These are phyloP conservation scores for Aspergillus sp. DNA, from an alignment of 2,329 filamentous ascomycete genomes.

Conservation along the genomic window DNA sequence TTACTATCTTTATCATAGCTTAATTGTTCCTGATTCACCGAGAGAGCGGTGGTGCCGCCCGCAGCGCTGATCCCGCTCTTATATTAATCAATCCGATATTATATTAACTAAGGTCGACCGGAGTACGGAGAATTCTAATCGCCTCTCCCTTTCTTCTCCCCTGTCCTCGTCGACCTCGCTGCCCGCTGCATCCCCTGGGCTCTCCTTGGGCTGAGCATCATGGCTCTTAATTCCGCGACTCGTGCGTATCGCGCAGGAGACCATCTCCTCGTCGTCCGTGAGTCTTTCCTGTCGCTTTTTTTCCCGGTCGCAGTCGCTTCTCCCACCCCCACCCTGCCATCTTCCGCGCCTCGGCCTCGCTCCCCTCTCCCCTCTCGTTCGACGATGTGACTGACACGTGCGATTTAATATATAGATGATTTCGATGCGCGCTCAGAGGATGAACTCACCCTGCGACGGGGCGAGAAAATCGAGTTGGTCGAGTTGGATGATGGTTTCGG, in stretches of 20 bases:
- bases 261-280: constrained; percentile 47
- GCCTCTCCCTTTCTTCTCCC: constrained; percentile 2
- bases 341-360: constrained; percentile 5
- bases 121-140: constrained; percentile 6
- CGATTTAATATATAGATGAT: constrained; percentile 63
- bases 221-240: constrained; percentile 37
- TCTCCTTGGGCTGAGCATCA: constrained; percentile 19
- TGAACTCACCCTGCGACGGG: constrained; percentile 84
- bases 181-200: constrained; percentile 6
- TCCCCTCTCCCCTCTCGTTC: constrained; percentile 8
- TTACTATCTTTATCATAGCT: constrained; percentile 4
- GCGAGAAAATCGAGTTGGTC: constrained; percentile 62
- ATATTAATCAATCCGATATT: constrained; percentile 1
- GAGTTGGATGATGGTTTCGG: constrained; percentile 67
- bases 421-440: constrained; percentile 89
- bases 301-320: constrained; percentile 12
- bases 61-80: constrained; percentile 3
- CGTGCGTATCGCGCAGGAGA: constrained; percentile 42
- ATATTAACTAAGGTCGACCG: background rate
- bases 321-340: constrained; percentile 9
- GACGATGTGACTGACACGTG: constrained; percentile 16
- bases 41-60: constrained; percentile 3
- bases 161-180: constrained; percentile 1
- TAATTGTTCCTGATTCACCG: background rate
- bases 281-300: constrained; percentile 23